Conservation (phyloP, 352 stramenopile genomes). For the Phytophthora nicotianae region DNA sequence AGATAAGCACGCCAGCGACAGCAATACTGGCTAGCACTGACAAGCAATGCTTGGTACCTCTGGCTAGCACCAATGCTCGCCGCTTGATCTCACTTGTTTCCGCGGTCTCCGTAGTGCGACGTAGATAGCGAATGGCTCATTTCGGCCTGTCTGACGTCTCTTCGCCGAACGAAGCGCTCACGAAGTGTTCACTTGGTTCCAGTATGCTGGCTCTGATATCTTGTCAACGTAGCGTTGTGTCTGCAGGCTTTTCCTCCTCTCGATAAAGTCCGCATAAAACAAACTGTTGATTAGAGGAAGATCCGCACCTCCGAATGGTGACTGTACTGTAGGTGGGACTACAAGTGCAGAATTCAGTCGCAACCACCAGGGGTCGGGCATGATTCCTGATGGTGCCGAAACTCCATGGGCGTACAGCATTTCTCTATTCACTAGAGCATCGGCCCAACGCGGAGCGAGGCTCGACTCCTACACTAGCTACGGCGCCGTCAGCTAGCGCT, state of each 20-base stretch:
- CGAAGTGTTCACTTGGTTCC: conserved; percentile 9
- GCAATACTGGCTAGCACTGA: conserved; percentile 9
- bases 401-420: conserved; percentile 13
- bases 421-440: conserved; percentile 13
- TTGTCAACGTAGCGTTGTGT: conserved; percentile 18
- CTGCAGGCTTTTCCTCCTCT: conserved; percentile 14
- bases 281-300: too few species aligned
- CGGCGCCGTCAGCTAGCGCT: not conserved
- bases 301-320: conserved; percentile 1
- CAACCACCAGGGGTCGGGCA: conserved; percentile 24
- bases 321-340: conserved; percentile 16
- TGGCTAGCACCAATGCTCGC: not conserved
- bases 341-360: conserved; percentile 23
- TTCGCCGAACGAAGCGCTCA: conserved; percentile 1
- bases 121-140: conserved; percentile 16
- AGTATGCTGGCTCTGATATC: conserved; percentile 28
- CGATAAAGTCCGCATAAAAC: conserved; percentile 13
- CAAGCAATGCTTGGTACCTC: not conserved
- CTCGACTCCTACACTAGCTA: too few species aligned
- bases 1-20: conserved; percentile 16
- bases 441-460: too few species aligned
- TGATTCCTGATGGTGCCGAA: conserved; percentile 26
- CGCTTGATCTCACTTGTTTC: not conserved
- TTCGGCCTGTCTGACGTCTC: conserved; percentile 21
- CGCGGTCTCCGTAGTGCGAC: not conserved